These are phyloP conservation scores for Carpinus viminea DNA, from an alignment of 306 rosid species.

Conservation along the genomic window DNA sequence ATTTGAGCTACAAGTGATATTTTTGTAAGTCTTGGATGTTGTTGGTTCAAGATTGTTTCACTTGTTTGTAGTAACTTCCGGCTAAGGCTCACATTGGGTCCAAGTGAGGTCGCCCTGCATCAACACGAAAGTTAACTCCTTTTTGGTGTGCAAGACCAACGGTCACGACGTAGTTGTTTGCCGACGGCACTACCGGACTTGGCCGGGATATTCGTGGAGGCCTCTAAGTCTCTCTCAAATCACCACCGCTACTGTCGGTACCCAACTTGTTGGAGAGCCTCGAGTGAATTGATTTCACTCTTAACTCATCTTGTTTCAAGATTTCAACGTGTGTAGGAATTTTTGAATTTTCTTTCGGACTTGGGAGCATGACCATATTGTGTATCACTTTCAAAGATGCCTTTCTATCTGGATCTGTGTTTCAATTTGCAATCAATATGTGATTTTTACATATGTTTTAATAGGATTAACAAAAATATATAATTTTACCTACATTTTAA, in stretches of 20 bases:
- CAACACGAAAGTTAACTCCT: constrained; percentile 51
- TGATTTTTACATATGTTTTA: too few species aligned
- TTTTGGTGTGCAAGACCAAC: constrained; percentile 57
- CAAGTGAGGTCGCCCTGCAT: constrained; percentile 79
- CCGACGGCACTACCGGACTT: constrained; percentile 53
- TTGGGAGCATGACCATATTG: constrained; percentile 37
- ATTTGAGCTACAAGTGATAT: constrained; percentile 47
- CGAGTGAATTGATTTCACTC: constrained; percentile 19
- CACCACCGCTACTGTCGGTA: accelerated
- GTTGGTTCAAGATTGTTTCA: constrained; percentile 54
- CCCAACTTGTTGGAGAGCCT: background rate
- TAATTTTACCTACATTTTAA: too few species aligned
- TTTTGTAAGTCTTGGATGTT: constrained; percentile 40
- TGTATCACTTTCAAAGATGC: constrained; percentile 25
- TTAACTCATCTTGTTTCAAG: constrained; percentile 20
- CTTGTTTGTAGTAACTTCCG: constrained; percentile 49
- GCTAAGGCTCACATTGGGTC: constrained; percentile 82
- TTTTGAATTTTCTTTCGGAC: background rate
- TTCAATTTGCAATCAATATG: too few species aligned
- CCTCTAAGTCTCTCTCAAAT: background rate
- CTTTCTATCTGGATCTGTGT: background rate
- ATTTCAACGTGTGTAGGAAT: constrained; percentile 5
- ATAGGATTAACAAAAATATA: too few species aligned
- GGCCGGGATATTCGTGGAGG: constrained; percentile 38
- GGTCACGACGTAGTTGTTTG: constrained; percentile 54